Percentiles rank a stretch among this genome's conserved stretches.
phyloP scores from a whole-genome alignment of 371 early-diverging fungal genomes.

The Batrachochytrium dendrobatidis region DNA sequence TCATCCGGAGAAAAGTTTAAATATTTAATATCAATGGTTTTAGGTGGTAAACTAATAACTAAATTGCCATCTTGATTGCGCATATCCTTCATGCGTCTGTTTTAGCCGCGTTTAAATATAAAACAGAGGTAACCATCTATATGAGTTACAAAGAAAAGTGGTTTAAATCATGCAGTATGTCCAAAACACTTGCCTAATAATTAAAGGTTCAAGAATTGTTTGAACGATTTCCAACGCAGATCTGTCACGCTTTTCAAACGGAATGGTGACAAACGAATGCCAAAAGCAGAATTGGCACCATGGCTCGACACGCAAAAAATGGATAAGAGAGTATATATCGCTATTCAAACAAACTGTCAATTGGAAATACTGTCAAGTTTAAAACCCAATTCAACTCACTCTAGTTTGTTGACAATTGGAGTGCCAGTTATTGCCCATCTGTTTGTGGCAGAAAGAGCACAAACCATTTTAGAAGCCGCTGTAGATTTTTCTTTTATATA shows the following conservation, averaged over 20 bases:
- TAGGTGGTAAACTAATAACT: slow-evolving; percentile 56
- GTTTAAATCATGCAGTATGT: no score
- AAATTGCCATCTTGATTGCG: slow-evolving; percentile 45
- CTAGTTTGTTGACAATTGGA: slow-evolving; percentile 48
- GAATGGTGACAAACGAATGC: slow-evolving; percentile 56
- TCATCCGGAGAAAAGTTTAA: slow-evolving; percentile 41
- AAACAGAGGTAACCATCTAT: not conserved
- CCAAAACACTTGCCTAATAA: no score
- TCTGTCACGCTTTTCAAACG: slow-evolving; percentile 52
- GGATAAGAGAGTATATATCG: slow-evolving; percentile 75
- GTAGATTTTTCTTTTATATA: slow-evolving; percentile 57
- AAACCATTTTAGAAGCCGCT: slow-evolving; percentile 53
- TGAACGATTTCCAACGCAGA: slow-evolving; percentile 55
- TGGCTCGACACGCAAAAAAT: slow-evolving; percentile 68
- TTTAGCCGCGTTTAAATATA: slow-evolving; percentile 5
- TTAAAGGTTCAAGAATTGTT: slow-evolving; percentile 56
- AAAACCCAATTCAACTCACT: not conserved
- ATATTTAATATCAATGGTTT: slow-evolving; percentile 48
- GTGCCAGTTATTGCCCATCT: slow-evolving; percentile 79
- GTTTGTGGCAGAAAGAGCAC: slow-evolving; percentile 49
- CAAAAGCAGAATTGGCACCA: slow-evolving; percentile 57
- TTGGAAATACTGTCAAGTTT: not conserved
- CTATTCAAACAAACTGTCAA: slow-evolving; percentile 12
- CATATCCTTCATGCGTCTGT: slow-evolving; percentile 53
- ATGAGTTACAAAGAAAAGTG: no score